phyloP scores from a whole-genome alignment of 1,284 basidiomycete species.

The Austropuccinia psidii region DNA sequence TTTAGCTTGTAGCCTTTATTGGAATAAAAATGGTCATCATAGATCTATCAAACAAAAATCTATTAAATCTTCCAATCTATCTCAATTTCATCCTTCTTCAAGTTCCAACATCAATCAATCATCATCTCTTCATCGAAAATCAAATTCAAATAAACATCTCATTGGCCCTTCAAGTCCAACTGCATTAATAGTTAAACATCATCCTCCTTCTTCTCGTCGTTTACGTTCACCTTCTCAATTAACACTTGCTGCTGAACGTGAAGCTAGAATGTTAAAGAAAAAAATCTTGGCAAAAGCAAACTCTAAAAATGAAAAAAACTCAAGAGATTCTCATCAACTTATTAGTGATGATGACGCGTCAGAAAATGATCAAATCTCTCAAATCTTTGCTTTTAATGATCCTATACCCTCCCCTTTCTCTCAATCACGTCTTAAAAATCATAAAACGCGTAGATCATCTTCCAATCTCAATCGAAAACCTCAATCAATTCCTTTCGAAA shows the following conservation, averaged over 20 bases:
- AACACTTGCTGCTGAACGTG: slow-evolving; percentile 26
- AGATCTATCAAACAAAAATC: neutral
- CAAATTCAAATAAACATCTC: neutral
- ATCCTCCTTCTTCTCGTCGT: neutral
- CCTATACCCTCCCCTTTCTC: neutral
- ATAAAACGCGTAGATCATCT: neutral
- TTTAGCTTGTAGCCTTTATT: slow-evolving; percentile 30
- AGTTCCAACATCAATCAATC: neutral
- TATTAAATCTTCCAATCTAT: slow-evolving; percentile 12
- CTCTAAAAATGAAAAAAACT: neutral
- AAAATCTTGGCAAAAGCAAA: slow-evolving; percentile 15
- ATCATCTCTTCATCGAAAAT: slow-evolving; percentile 8
- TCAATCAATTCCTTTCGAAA: neutral
- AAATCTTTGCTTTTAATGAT: neutral
- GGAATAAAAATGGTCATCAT: slow-evolving; percentile 34
- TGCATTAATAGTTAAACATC: slow-evolving; percentile 11
- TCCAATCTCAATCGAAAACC: neutral
- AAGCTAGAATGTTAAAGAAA: slow-evolving; percentile 29
- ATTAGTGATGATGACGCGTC: slow-evolving; percentile 11
- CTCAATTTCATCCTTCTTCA: neutral
- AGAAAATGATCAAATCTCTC: neutral
- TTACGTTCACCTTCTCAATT: slow-evolving; percentile 27
- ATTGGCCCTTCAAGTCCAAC: slow-evolving; percentile 27
- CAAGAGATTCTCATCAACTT: too few relatives aligned
- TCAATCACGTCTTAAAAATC: neutral